Base-by-base conservation (phyloP, 2,329 filamentous ascomycete genomes). In the Ophiostoma ulmi region DNA sequence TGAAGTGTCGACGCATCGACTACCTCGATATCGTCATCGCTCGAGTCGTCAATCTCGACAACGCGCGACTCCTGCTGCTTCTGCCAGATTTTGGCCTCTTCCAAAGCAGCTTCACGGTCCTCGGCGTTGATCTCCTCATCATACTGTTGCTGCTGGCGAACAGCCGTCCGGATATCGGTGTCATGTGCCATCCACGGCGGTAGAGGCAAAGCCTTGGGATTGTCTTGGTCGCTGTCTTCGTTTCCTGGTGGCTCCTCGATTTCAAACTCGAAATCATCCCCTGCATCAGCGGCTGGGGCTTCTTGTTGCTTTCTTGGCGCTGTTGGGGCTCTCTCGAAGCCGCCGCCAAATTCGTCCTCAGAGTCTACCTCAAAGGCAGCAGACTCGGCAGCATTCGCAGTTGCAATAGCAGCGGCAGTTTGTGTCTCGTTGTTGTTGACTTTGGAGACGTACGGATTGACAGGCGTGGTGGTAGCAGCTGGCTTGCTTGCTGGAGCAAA, bases 141-240 rank as follows among this genome's bases (percentile, higher is more conserved):
- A 67, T 78, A 83, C 75, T 80, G 85, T 74, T 80, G 85, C 79
- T 88, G 86, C 71, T 87, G 85, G 75, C 85, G 86, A 72, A 88
- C 79, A 36, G 85, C 84, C 68, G 89, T 85, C 72, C 90, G 84
- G 41, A 94, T 88, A 71, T 93, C 91, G 1, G 84, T 83, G 6
- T 88, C 80, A 73, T 88, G 86, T 2, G 81, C 80, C 76, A 95
- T 85, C 92, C 92, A 95, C 0, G 92, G 92, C 1, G 92, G 92
- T 8, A 94, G 77, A 0, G 90, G 89, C n/a, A 81, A 83, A 1
- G 85, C 82, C 7, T 67, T 10, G 6, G 3, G 77, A 64, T 2
- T n/a, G 14, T 63, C n/a, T 69, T 36, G 17, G 3, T 35, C 7
- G 67, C 0, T 22, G 38, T 61, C 13, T 26, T 48, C 39, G 35